These are phyloP conservation scores for Obelidium mucronatum DNA, from an alignment of 192 early-diverging fungal species.

Conservation along the genomic window DNA sequence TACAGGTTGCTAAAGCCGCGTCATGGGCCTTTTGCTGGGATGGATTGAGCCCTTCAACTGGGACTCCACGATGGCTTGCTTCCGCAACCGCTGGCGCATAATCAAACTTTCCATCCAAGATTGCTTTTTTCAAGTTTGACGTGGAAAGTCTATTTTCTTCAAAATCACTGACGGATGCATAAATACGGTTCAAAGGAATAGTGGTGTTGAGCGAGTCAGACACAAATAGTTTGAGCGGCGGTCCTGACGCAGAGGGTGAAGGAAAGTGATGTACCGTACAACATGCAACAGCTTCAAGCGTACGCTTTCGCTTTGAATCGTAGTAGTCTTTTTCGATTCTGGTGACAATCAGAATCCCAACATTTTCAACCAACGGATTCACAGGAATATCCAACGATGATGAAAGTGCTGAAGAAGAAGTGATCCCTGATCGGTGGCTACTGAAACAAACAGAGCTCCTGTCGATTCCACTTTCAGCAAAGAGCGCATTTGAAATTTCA, in stretches of 20 bases:
- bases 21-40: slow-evolving; percentile 30
- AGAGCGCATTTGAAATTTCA: neutral
- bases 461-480: neutral
- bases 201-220: neutral
- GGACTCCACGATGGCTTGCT: neutral
- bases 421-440: neutral
- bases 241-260: neutral
- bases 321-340: neutral
- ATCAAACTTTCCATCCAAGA: slow-evolving; percentile 22
- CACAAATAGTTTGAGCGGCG: slow-evolving; percentile 5
- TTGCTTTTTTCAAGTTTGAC: neutral
- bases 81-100: slow-evolving; percentile 11
- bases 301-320: neutral
- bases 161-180: neutral
- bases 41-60: slow-evolving; percentile 5
- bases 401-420: neutral
- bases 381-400: neutral
- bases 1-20: slow-evolving; percentile 20
- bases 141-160: neutral
- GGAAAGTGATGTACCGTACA: slow-evolving; percentile 24
- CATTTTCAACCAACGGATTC: slow-evolving; percentile 14
- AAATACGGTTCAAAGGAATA: slow-evolving; percentile 24
- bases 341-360: slow-evolving; percentile 10
- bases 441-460: neutral
- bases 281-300: slow-evolving; percentile 6